A percentile compares a stretch with the other conserved stretches of the same genome.
These are phyloP conservation scores for Dendryphion nanum DNA, from an alignment of 2,329 filamentous ascomycete species.

Conservation along the genomic window DNA sequence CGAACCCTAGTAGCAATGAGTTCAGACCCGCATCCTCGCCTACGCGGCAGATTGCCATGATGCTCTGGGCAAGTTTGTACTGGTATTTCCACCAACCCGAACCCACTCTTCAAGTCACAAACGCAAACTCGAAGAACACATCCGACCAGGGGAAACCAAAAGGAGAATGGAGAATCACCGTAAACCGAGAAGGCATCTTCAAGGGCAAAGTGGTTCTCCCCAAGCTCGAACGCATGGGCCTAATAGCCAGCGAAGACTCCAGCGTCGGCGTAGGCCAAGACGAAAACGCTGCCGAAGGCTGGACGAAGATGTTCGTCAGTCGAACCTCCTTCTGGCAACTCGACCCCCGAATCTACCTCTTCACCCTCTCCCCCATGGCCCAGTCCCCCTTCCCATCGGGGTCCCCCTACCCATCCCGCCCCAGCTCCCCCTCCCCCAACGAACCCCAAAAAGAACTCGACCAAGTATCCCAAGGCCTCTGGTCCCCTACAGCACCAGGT, in stretches of 20 bases:
- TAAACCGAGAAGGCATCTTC: conserved; percentile 85
- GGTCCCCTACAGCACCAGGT: conserved; percentile 50
- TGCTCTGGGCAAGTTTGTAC: conserved; percentile 90
- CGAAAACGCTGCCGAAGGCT: conserved; percentile 63
- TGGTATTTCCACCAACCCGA: conserved; percentile 95
- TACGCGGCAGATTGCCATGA: conserved; percentile 89
- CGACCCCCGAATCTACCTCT: conserved; percentile 82
- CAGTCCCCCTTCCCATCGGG: conserved; percentile 49
- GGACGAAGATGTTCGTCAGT: conserved; percentile 79
- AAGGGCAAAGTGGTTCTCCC: conserved; percentile 78
- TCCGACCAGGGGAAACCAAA: conserved; percentile 67
- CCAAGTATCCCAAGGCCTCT: conserved; percentile 33
- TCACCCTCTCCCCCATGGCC: conserved; percentile 67
- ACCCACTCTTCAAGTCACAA: conserved; percentile 64
- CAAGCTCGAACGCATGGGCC: conserved; percentile 90
- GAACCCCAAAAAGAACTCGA: conserved; percentile 27
- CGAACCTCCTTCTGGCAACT: conserved; percentile 88
- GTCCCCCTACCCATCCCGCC: conserved; percentile 52
- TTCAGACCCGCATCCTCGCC: conserved; percentile 78
- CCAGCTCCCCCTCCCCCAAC: conserved; percentile 47
- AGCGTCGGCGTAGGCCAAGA: conserved; percentile 66
- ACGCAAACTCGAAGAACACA: conserved; percentile 62
- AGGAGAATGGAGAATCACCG: conserved; percentile 82
- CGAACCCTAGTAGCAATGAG: conserved; percentile 75
- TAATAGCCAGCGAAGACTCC: conserved; percentile 75